These are phyloP conservation scores for Gnomoniopsis sp. DNA, from an alignment of 2,329 filamentous ascomycete species.

Conservation along the genomic window DNA sequence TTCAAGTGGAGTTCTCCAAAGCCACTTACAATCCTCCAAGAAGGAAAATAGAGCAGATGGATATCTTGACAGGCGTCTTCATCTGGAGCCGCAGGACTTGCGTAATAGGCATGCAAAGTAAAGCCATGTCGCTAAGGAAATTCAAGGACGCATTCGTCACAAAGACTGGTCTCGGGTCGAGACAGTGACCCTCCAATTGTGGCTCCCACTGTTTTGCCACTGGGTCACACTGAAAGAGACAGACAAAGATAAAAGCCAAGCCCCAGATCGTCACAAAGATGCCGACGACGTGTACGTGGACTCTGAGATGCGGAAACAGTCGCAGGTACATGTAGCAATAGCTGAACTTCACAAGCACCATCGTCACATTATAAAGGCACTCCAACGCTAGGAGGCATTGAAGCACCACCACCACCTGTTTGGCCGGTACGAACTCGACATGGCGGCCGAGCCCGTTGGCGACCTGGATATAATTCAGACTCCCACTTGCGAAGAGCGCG, in stretches of 20 bases:
- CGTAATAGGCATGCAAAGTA: constrained; percentile 44
- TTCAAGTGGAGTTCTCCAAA: too few species aligned
- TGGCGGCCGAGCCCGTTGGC: background rate
- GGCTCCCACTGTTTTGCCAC: constrained; percentile 44
- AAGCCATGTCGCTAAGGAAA: constrained; percentile 42
- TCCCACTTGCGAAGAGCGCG: background rate
- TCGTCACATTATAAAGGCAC: background rate
- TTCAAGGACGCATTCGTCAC: constrained; percentile 46
- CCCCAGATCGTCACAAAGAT: constrained; percentile 42
- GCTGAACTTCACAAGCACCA: background rate
- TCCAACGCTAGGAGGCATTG: background rate
- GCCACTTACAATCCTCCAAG: constrained; percentile 39
- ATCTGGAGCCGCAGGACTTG: constrained; percentile 44
- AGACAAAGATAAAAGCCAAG: constrained; percentile 39
- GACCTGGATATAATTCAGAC: background rate
- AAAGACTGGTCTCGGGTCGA: constrained; percentile 45
- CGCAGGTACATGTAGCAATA: background rate
- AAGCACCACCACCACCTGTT: background rate
- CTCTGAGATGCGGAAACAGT: background rate
- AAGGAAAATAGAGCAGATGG: constrained; percentile 38
- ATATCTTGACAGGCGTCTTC: constrained; percentile 35
- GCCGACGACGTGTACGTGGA: constrained; percentile 32
- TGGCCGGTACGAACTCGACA: background rate
- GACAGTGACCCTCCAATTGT: constrained; percentile 37
- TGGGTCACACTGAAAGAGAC: constrained; percentile 49